phyloP scores from a whole-genome alignment of 768 basidiomycete genomes.

The Hemileccinum rubropunctum region DNA sequence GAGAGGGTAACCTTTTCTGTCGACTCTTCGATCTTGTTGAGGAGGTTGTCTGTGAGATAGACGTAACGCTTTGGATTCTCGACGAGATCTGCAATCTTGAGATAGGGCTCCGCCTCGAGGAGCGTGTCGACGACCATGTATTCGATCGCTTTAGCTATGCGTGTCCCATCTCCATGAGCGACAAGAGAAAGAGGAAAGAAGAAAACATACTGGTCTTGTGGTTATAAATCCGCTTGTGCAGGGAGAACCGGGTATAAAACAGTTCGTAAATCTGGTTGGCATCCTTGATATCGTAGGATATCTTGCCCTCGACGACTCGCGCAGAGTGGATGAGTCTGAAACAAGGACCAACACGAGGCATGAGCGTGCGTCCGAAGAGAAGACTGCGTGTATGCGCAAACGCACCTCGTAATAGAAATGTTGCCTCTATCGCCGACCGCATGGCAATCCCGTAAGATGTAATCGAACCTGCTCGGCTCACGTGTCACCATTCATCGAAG shows the following conservation, averaged over 20 bases:
- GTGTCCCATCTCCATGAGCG: background rate
- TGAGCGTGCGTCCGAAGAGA: background rate
- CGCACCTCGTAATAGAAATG: conserved; percentile 46
- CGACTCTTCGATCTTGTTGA: conserved; percentile 55
- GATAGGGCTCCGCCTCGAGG: conserved; percentile 59
- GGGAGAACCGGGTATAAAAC: conserved; percentile 67
- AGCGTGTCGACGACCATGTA: conserved; percentile 84
- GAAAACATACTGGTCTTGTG: conserved; percentile 58
- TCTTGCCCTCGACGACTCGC: conserved; percentile 68
- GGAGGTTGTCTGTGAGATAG: conserved; percentile 66
- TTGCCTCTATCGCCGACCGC: conserved; percentile 64
- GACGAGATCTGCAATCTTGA: conserved; percentile 59
- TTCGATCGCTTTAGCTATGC: conserved; percentile 69
- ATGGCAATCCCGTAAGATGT: conserved; percentile 72
- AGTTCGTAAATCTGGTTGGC: conserved; percentile 73
- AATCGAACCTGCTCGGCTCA: conserved; percentile 60
- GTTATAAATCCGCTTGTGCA: conserved; percentile 83
- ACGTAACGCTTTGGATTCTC: conserved; percentile 58
- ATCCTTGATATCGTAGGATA: conserved; percentile 83
- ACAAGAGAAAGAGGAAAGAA: background rate
- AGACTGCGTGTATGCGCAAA: background rate
- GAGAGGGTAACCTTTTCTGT: conserved; percentile 29
- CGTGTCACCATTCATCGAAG: conserved; percentile 1
- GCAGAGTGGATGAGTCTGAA: conserved; percentile 71
- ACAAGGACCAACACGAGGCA: too few species aligned